A percentile compares a stretch with the other conserved stretches of the same genome.
phyloP scores from a whole-genome alignment of 495 filamentous ascomycete species.

The Aspergillus funiculosus region DNA sequence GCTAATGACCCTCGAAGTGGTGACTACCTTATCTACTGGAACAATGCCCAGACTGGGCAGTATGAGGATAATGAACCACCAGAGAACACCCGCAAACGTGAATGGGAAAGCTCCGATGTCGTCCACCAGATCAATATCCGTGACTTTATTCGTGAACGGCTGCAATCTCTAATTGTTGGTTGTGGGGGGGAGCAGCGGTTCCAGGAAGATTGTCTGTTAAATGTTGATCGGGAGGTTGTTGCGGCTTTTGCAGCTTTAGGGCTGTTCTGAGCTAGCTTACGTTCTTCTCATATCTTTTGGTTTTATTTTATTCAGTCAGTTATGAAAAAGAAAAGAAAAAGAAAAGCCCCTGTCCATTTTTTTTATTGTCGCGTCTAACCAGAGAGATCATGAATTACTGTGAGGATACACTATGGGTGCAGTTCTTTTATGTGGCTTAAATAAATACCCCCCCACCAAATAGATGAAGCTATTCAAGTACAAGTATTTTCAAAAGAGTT shows the following conservation, averaged over 20 bases:
- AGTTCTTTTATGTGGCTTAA: too few species aligned
- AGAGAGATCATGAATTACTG: too few species aligned
- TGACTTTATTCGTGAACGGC: conserved; percentile 60
- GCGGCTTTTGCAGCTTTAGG: conserved; percentile 56
- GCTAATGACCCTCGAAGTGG: conserved; percentile 33
- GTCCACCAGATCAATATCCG: conserved; percentile 66
- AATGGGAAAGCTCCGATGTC: conserved; percentile 58
- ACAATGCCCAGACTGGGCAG: conserved; percentile 28
- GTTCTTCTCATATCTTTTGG: too few species aligned
- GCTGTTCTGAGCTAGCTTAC: conserved; percentile 26
- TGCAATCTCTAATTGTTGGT: conserved; percentile 58
- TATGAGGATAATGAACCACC: conserved; percentile 53
- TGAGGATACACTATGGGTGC: too few species aligned
- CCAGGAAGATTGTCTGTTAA: conserved; percentile 70
- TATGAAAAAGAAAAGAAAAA: background rate
- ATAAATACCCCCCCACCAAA: too few species aligned
- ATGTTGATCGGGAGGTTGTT: conserved; percentile 80
- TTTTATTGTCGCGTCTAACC: background rate
- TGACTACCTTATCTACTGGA: conserved; percentile 52
- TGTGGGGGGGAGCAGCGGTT: conserved; percentile 71
- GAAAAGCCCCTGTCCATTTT: too few species aligned
- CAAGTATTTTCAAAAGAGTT: too few species aligned
- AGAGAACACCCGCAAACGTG: conserved; percentile 50
- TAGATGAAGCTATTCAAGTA: too few species aligned
- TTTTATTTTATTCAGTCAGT: too few species aligned